phyloP scores from a whole-genome alignment of 352 stramenopile species.

The Pelagophyceae sp. region DNA sequence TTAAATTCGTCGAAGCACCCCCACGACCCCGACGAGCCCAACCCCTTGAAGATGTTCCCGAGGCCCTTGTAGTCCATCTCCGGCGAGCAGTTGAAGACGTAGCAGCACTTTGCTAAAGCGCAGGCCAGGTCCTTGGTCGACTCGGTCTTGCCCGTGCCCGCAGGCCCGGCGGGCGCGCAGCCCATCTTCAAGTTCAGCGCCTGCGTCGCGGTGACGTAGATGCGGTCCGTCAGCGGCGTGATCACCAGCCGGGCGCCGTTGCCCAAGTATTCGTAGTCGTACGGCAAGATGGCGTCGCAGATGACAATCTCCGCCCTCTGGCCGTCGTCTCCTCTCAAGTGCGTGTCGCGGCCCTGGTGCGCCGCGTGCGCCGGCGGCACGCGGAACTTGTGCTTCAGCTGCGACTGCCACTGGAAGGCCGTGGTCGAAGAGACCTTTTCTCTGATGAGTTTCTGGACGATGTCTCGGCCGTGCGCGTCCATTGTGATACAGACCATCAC shows the following conservation, averaged over 20 bases:
- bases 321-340: constrained; percentile 41
- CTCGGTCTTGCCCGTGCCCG: constrained; percentile 71
- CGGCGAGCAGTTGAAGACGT: constrained; percentile 67
- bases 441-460: constrained; percentile 87
- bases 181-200: constrained; percentile 87
- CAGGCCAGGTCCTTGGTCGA: constrained; percentile 88
- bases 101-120: constrained; percentile 84
- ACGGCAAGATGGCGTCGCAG: constrained; percentile 80
- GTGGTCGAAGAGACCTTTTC: constrained; percentile 64
- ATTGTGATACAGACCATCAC: constrained; percentile 92
- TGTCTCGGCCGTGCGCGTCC: constrained; percentile 83
- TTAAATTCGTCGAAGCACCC: constrained; percentile 95
- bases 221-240: constrained; percentile 86
- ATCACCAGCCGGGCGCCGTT: constrained; percentile 86
- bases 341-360: constrained; percentile 77
- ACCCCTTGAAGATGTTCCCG: constrained; percentile 92
- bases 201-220: constrained; percentile 89
- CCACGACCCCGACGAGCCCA: constrained; percentile 84
- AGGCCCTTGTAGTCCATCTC: constrained; percentile 92
- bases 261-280: constrained; percentile 92
- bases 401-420: constrained; percentile 85
- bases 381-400: constrained; percentile 84
- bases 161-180: constrained; percentile 71
- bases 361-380: constrained; percentile 70
- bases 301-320: constrained; percentile 64